Evolutionary conservation across 148 eudicot species (phyloP), one percentile per base, ranked within the genome.

Genomic region (Rhododendron ovatum): DNA sequence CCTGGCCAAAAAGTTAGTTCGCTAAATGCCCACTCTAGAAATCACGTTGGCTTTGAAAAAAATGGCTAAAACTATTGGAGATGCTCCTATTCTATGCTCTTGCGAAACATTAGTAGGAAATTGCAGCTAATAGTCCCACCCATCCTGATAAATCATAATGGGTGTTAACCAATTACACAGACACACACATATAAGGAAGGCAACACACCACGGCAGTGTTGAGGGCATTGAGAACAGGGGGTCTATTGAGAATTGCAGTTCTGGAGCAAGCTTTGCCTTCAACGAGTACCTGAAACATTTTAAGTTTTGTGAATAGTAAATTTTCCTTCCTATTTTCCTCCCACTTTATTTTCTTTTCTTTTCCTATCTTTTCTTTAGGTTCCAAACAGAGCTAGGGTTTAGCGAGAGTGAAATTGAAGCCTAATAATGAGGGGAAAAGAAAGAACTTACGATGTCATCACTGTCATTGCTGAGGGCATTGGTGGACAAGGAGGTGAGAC

Each of bases 201-300:
- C 57, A 86, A 85, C 47, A 80, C 63, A 96, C 99, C 91, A 91
- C 83, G 15, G 93, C 82, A 51, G 90, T 88, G 50, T 88, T 94
- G 83, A 95, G 89, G 28, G 98, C 92, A 74, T 95, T 95, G 39
- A 95, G 94, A 82, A 82, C 88, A 2, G 90, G 55, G 55, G 98
- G 97, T 80, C 97, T 88, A 81, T 95, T 91, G 61, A 95, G 96
- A 88, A 95, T 88, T 61, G 95, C 97, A 30, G 93, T 94, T 85
- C 97, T 92, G 80, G 91, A 90, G 33, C 87, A 82, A 78, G 90
- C 87, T 55, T 92, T 90, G 51, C 93, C 98, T 90, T 95, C 93
- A 45, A 93, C 97, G 28, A 94, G 59, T 78, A 95, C 94, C 94
- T 93, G 84, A 79, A 85, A 39, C 9, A 30, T 30, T 30, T 30